Evolutionary conservation across 2,329 filamentous ascomycete genomes (phyloP).

Genomic region (Fusarium graminum): DNA sequence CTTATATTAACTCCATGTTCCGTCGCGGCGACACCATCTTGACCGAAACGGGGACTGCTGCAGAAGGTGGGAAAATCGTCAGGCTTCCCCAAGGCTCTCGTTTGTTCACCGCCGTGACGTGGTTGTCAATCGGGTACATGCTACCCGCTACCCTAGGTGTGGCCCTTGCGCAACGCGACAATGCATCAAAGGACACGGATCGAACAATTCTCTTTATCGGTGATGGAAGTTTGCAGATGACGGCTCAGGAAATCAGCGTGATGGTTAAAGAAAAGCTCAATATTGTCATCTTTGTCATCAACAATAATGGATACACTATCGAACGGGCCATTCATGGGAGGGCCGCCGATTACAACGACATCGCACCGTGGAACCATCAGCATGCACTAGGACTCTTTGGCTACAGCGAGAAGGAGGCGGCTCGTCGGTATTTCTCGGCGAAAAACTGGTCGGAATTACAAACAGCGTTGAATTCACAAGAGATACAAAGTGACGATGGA

Average conservation of each 20-base stretch:
- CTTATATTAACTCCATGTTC: conserved; percentile 21
- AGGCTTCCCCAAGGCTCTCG: neutral
- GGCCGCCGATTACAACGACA: conserved; percentile 23
- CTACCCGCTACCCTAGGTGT: conserved; percentile 23
- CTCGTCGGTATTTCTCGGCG: conserved; percentile 4
- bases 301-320: conserved; percentile 27
- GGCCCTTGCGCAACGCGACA: conserved; percentile 12
- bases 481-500: neutral
- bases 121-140: conserved; percentile 30
- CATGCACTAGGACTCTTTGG: conserved; percentile 22
- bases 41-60: conserved; percentile 25
- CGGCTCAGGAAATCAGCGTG: conserved; percentile 21
- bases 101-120: conserved; percentile 23
- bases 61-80: conserved; percentile 19
- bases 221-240: conserved; percentile 22
- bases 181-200: neutral
- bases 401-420: neutral
- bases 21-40: conserved; percentile 5
- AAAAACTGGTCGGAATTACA: conserved; percentile 8
- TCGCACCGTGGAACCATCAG: conserved; percentile 18
- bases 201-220: conserved; percentile 24
- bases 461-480: conserved; percentile 5
- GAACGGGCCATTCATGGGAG: conserved; percentile 22
- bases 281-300: conserved; percentile 21
- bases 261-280: conserved; percentile 25